These are phyloP conservation scores for Medicago arabica DNA, from an alignment of 306 rosid species.

Conservation along the genomic window DNA sequence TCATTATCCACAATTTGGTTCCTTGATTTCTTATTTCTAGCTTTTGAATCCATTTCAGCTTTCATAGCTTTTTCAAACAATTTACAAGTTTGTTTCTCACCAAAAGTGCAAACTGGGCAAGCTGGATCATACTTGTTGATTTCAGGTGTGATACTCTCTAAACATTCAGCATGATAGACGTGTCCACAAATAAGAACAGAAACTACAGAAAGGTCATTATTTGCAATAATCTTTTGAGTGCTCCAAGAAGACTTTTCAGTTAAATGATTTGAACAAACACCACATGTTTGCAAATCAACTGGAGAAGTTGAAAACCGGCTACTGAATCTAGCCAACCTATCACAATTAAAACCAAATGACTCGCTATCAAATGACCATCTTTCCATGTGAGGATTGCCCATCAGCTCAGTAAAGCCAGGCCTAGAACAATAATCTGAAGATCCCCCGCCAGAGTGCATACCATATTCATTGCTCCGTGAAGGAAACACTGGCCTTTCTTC, in stretches of 20 bases:
- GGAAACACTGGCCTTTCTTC: slow-evolving; percentile 72
- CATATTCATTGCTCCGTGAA: slow-evolving; percentile 67
- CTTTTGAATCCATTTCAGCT: slow-evolving; percentile 78
- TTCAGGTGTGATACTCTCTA: slow-evolving; percentile 86
- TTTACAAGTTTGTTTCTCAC: slow-evolving; percentile 73
- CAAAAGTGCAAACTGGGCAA: slow-evolving; percentile 85
- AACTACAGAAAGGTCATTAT: slow-evolving; percentile 67
- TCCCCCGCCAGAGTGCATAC: slow-evolving; percentile 62
- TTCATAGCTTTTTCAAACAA: slow-evolving; percentile 75
- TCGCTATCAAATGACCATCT: slow-evolving; percentile 90
- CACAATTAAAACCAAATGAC: slow-evolving; percentile 70
- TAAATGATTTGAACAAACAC: slow-evolving; percentile 67
- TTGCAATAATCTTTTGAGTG: slow-evolving; percentile 59
- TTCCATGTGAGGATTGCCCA: slow-evolving; percentile 72
- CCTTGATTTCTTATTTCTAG: slow-evolving; percentile 66
- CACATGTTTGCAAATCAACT: slow-evolving; percentile 68
- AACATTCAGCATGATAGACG: slow-evolving; percentile 88
- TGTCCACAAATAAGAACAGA: slow-evolving; percentile 88
- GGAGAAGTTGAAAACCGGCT: slow-evolving; percentile 61
- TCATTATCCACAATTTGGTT: slow-evolving; percentile 63
- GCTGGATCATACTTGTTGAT: slow-evolving; percentile 78
- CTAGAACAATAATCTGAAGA: slow-evolving; percentile 91
- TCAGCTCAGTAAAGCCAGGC: slow-evolving; percentile 79
- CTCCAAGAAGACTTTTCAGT: slow-evolving; percentile 66
- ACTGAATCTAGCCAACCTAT: slow-evolving; percentile 65